phyloP scores from a whole-genome alignment of 805 yeast genomes.

The Saccharomycopsis sp. region DNA sequence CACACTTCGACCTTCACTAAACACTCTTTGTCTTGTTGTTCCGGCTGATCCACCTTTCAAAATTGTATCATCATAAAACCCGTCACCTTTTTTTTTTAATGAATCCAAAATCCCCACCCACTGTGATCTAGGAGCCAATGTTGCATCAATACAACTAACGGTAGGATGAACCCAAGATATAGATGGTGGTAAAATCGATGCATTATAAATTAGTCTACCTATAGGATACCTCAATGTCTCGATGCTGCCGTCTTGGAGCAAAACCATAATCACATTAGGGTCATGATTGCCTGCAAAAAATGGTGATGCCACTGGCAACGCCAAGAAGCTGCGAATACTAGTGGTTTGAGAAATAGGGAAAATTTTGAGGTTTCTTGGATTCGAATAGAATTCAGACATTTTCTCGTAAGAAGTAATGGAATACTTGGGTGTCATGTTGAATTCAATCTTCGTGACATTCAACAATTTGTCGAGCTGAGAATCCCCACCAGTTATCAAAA shows the following conservation, averaged over 20 bases:
- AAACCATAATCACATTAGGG: constrained; percentile 56
- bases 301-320: constrained; percentile 60
- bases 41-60: constrained; percentile 78
- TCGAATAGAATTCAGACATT: constrained; percentile 71
- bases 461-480: constrained; percentile 21
- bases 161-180: constrained; percentile 74
- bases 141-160: constrained; percentile 48
- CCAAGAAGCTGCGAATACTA: constrained; percentile 39
- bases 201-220: constrained; percentile 44
- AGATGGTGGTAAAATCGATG: constrained; percentile 71
- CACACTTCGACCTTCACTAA: constrained; percentile 44
- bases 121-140: constrained; percentile 51
- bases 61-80: constrained; percentile 33
- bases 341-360: constrained; percentile 47
- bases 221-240: constrained; percentile 53
- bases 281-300: constrained; percentile 75
- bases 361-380: constrained; percentile 47
- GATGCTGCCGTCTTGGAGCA: constrained; percentile 58
- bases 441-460: constrained; percentile 53
- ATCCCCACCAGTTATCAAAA: constrained; percentile 67
- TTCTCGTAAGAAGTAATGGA: constrained; percentile 76
- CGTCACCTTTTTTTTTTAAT: constrained; percentile 23
- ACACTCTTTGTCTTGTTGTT: constrained; percentile 39
- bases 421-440: constrained; percentile 75
- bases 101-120: constrained; percentile 75